These are phyloP conservation scores for Cicer arietinum DNA, from an alignment of 306 rosid species.

Conservation along the genomic window DNA sequence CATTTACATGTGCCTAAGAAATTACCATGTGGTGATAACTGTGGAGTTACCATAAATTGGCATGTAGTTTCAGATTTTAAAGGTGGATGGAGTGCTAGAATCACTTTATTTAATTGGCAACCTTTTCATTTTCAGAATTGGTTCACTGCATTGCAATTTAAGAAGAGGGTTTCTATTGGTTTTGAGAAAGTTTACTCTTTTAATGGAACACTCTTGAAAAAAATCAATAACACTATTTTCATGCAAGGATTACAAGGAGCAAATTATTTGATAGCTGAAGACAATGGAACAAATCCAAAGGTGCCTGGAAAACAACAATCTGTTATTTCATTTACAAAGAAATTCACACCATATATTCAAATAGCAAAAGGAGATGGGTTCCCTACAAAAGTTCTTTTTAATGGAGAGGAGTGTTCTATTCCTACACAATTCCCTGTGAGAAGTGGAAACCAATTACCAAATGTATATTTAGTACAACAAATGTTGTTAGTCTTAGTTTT, in stretches of 20 bases:
- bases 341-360: neutral
- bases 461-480: slow-evolving; percentile 26
- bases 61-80: slow-evolving; percentile 58
- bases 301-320: slow-evolving; percentile 80
- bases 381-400: slow-evolving; percentile 63
- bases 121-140: slow-evolving; percentile 50
- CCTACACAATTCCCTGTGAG: slow-evolving; percentile 53
- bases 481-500: slow-evolving; percentile 30
- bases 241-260: slow-evolving; percentile 58
- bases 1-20: slow-evolving; percentile 49
- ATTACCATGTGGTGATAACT: slow-evolving; percentile 69
- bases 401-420: slow-evolving; percentile 71
- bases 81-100: slow-evolving; percentile 69
- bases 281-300: slow-evolving; percentile 44
- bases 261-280: slow-evolving; percentile 43
- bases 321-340: slow-evolving; percentile 63
- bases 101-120: slow-evolving; percentile 71
- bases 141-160: slow-evolving; percentile 63
- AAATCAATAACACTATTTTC: slow-evolving; percentile 52
- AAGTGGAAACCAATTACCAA: slow-evolving; percentile 22
- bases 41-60: slow-evolving; percentile 75
- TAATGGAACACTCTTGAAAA: slow-evolving; percentile 55
- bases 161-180: slow-evolving; percentile 49
- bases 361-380: slow-evolving; percentile 61
- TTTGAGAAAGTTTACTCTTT: slow-evolving; percentile 60